phyloP scores from a whole-genome alignment of 1,284 basidiomycete species.

The Sporisorium scitamineum region DNA sequence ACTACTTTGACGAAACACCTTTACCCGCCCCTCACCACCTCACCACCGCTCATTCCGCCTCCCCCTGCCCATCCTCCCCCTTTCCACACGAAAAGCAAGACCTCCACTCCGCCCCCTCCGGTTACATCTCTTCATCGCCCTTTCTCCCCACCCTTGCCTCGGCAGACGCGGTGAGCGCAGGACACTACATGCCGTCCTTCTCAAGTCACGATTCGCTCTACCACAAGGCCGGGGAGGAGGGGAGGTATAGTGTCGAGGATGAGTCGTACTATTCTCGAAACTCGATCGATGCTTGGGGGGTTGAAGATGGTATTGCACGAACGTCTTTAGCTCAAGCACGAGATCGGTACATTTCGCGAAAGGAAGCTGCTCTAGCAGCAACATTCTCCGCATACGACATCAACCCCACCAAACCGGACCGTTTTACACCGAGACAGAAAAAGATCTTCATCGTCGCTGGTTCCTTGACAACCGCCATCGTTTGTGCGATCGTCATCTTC shows the following conservation, averaged over 20 bases:
- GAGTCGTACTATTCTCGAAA: conserved; percentile 19
- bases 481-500: conserved; percentile 45
- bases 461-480: conserved; percentile 26
- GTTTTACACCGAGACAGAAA: conserved; percentile 28
- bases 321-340: conserved; percentile 38
- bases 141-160: conserved; percentile 23
- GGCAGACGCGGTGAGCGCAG: conserved; percentile 5
- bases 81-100: conserved; percentile 20
- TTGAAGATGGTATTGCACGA: conserved; percentile 22
- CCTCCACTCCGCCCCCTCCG: conserved; percentile 28
- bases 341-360: conserved; percentile 54
- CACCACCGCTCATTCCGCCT: conserved; percentile 27
- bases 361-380: conserved; percentile 30
- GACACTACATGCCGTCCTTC: conserved; percentile 31
- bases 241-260: conserved; percentile 2
- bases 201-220: conserved; percentile 31
- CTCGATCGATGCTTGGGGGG: conserved; percentile 35
- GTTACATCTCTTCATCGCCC: conserved; percentile 17
- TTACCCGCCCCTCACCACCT: conserved; percentile 41
- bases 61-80: conserved; percentile 29
- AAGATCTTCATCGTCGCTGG: conserved; percentile 27
- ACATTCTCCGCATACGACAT: conserved; percentile 24
- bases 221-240: conserved; percentile 16
- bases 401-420: conserved; percentile 16
- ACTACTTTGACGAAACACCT: conserved; percentile 44